These are phyloP conservation scores for Colletotrichum abscissum DNA, from an alignment of 2,329 filamentous ascomycete species.

Conservation along the genomic window DNA sequence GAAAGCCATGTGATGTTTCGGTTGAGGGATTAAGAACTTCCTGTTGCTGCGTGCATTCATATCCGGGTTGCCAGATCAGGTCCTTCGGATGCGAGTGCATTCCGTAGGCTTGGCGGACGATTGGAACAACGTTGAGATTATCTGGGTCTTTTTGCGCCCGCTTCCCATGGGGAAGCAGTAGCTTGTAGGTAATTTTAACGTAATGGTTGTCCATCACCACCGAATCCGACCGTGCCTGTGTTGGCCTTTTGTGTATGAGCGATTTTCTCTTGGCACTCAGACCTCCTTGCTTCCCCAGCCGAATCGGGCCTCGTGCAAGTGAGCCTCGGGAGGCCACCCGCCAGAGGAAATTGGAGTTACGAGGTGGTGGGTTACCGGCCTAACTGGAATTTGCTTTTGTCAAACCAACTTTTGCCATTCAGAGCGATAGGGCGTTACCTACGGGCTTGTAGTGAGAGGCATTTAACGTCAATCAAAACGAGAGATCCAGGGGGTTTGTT, in stretches of 20 bases:
- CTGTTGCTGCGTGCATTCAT: neutral
- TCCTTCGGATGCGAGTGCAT: neutral
- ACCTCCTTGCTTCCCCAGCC: neutral
- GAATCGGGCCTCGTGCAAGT: neutral
- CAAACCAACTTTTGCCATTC: too few species aligned
- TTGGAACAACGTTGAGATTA: neutral
- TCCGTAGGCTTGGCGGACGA: conserved; percentile 5
- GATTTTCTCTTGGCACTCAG: conserved; percentile 25
- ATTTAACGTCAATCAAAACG: too few species aligned
- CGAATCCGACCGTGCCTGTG: neutral
- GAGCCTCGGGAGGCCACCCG: neutral
- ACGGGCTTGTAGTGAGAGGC: too few species aligned
- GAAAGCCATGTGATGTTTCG: conserved; percentile 1
- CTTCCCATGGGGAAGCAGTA: conserved; percentile 1
- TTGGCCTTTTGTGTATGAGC: conserved; percentile 21
- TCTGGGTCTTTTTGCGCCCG: neutral
- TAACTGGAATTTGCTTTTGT: neutral
- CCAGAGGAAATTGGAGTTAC: too few species aligned
- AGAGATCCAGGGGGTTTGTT: too few species aligned
- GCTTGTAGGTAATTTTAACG: conserved; percentile 28
- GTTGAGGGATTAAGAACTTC: conserved; percentile 19
- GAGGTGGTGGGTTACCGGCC: neutral
- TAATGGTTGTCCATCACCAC: conserved; percentile 11
- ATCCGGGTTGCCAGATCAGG: conserved; percentile 5
- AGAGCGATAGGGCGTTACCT: too few species aligned